phyloP scores from a whole-genome alignment of 345 rosid species.

The Rhodomyrtus tomentosa region DNA sequence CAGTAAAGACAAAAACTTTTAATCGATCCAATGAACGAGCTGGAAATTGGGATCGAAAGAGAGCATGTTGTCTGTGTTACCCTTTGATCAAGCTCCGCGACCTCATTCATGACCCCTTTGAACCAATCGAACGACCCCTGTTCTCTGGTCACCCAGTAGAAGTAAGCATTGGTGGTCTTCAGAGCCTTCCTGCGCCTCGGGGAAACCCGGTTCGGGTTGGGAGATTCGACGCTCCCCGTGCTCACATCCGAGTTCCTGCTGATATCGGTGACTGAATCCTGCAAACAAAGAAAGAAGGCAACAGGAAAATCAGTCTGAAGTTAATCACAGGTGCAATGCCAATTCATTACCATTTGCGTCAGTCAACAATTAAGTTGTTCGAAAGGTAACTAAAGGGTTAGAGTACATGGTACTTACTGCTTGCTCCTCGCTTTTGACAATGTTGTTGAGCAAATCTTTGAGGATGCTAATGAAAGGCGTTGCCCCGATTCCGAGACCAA shows the following conservation, averaged over 20 bases:
- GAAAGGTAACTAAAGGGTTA: background rate
- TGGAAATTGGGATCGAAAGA: background rate
- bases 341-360: background rate
- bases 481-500: slow-evolving; percentile 97
- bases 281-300: slow-evolving; percentile 5
- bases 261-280: slow-evolving; percentile 59
- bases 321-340: background rate
- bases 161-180: slow-evolving; percentile 85
- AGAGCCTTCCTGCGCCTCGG: slow-evolving; percentile 48
- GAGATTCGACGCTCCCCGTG: slow-evolving; percentile 39
- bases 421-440: slow-evolving; percentile 78
- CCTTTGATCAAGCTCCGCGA: slow-evolving; percentile 90
- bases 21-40: background rate
- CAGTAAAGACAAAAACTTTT: background rate
- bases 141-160: slow-evolving; percentile 98
- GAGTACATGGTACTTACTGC: slow-evolving; percentile 42
- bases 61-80: slow-evolving; percentile 17
- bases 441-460: slow-evolving; percentile 87
- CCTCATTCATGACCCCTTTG: slow-evolving; percentile 97
- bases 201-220: slow-evolving; percentile 19
- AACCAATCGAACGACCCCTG: slow-evolving; percentile 99
- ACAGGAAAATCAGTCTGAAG: background rate
- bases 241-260: slow-evolving; percentile 66
- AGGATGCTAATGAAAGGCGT: slow-evolving; percentile 97
- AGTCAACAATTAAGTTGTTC: background rate